Evolutionary conservation across 305 asterid species (phyloP).

Genomic region (Andrographis paniculata): DNA sequence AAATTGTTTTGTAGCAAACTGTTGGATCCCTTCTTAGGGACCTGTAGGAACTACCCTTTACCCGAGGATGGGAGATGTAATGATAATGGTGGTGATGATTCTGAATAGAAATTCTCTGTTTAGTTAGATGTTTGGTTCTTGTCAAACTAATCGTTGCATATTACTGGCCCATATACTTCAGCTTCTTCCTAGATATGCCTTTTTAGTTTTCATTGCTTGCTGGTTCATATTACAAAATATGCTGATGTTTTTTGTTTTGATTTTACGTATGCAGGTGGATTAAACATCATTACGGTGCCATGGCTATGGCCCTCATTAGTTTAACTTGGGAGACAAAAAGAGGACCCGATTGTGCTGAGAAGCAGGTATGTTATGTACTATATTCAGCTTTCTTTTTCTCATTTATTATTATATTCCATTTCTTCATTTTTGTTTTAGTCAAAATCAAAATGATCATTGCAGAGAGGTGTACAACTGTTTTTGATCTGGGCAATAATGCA

Average conservation of each 20-base stretch:
- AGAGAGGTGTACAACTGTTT: conserved; percentile 81
- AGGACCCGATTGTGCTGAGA: conserved; percentile 80
- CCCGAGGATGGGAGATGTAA: too few species aligned
- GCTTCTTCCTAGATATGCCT: background rate
- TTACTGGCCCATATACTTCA: too few species aligned
- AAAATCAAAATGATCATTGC: conserved; percentile 28
- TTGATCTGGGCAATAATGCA: conserved; percentile 97
- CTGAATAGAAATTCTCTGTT: too few species aligned
- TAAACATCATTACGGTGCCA: conserved; percentile 85
- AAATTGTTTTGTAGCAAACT: background rate
- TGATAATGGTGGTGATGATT: too few species aligned
- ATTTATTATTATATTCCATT: conserved; percentile 6
- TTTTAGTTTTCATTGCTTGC: conserved; percentile 15
- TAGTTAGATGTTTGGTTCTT: too few species aligned
- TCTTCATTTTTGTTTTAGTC: conserved; percentile 14
- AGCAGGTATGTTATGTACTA: conserved; percentile 44
- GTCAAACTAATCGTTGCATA: too few species aligned
- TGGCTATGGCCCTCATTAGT: conserved; percentile 96
- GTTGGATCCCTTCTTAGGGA: background rate
- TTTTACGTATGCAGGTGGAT: conserved; percentile 73
- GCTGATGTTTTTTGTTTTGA: conserved; percentile 8
- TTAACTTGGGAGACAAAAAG: conserved; percentile 95
- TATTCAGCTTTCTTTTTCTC: background rate
- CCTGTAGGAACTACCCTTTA: too few species aligned
- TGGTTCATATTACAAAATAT: background rate